Evolutionary conservation across 768 basidiomycete species (phyloP).

Genomic region (Gymnopilus dilepis): DNA sequence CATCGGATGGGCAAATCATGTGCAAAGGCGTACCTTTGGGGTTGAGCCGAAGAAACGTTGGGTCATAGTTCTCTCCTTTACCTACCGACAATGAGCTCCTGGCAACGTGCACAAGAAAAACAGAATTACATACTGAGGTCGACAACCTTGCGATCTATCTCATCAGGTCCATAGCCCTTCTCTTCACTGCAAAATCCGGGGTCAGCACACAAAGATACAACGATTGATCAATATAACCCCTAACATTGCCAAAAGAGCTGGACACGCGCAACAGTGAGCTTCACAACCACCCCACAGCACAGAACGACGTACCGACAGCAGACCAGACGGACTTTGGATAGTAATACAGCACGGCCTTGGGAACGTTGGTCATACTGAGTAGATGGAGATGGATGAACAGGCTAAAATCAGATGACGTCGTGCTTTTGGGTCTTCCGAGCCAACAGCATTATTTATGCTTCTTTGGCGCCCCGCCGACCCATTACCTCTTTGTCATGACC

Average conservation of each 20-base stretch:
- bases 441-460: conserved; percentile 19
- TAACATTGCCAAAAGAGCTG: conserved; percentile 64
- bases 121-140: conserved; percentile 55
- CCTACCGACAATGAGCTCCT: conserved; percentile 39
- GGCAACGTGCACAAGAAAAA: background rate
- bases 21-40: conserved; percentile 58
- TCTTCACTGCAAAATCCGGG: conserved; percentile 51
- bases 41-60: conserved; percentile 79
- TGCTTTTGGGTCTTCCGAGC: background rate
- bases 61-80: conserved; percentile 81
- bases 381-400: conserved; percentile 4
- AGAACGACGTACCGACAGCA: conserved; percentile 54
- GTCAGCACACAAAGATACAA: background rate
- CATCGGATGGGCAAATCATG: background rate
- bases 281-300: background rate
- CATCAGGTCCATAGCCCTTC: conserved; percentile 85
- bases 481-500: background rate
- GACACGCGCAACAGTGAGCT: conserved; percentile 1
- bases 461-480: conserved; percentile 18
- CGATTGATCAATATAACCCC: conserved; percentile 23
- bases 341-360: conserved; percentile 86
- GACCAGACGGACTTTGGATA: conserved; percentile 66
- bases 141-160: conserved; percentile 71
- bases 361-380: conserved; percentile 38
- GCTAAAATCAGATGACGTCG: conserved; percentile 27